Percentiles rank a stretch among this genome's conserved stretches.
Evolutionary conservation across 2,329 filamentous ascomycete species (phyloP).

Genomic region (Fusarium lyarnte): DNA sequence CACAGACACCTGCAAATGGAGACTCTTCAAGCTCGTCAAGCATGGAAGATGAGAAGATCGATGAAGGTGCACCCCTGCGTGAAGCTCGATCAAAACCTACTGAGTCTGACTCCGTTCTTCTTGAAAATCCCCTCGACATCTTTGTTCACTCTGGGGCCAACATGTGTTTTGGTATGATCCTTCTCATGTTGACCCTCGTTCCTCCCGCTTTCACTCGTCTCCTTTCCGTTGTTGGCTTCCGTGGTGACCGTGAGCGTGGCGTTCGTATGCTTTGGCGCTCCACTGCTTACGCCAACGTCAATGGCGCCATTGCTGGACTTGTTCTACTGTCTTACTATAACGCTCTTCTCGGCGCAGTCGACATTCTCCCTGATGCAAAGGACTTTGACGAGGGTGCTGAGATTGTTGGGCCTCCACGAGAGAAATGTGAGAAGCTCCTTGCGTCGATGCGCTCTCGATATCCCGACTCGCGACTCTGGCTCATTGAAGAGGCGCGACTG

Average conservation of each 20-base stretch:
- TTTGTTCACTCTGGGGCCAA: conserved; percentile 91
- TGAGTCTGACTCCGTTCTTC: conserved; percentile 69
- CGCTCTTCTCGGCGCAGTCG: conserved; percentile 83
- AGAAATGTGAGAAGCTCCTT: conserved; percentile 74
- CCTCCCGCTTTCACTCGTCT: conserved; percentile 90
- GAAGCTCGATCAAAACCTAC: conserved; percentile 47
- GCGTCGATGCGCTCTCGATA: conserved; percentile 79
- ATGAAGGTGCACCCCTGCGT: conserved; percentile 35
- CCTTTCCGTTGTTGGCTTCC: conserved; percentile 89
- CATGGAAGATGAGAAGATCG: conserved; percentile 32
- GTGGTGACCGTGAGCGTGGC: conserved; percentile 84
- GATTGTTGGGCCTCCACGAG: conserved; percentile 76
- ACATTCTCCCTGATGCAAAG: conserved; percentile 76
- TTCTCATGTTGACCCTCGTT: conserved; percentile 90
- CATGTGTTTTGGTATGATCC: conserved; percentile 87
- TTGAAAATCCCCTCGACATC: conserved; percentile 80
- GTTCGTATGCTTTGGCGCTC: conserved; percentile 91
- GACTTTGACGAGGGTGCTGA: conserved; percentile 66
- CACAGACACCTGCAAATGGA: conserved; percentile 52
- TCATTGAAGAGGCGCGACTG: conserved; percentile 86
- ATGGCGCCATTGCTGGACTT: conserved; percentile 88
- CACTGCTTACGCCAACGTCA: conserved; percentile 85
- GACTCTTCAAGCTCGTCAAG: conserved; percentile 34
- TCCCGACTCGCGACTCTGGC: conserved; percentile 85
- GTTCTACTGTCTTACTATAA: conserved; percentile 89